Percentiles rank a stretch among this genome's conserved stretches.
Evolutionary conservation across 148 eudicot genomes (phyloP).

Genomic region (Persicaria tinctoria): DNA sequence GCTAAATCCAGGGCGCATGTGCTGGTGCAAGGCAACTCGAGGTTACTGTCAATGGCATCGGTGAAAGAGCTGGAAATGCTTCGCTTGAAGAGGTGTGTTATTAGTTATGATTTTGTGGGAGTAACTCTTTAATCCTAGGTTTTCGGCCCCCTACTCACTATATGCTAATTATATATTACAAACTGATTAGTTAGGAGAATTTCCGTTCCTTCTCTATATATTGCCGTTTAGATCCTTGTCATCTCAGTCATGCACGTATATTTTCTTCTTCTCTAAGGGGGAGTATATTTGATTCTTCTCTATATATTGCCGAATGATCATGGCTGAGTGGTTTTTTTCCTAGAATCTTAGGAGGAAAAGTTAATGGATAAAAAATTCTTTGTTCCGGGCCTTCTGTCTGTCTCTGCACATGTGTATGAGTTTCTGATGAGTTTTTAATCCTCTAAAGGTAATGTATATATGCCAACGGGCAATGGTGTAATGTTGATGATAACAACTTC

Average conservation of each 20-base stretch:
- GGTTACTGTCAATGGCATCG: constrained; percentile 92
- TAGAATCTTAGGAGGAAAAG: too few relatives aligned
- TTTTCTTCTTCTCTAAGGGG: too few relatives aligned
- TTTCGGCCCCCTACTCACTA: too few relatives aligned
- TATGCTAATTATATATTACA: too few relatives aligned
- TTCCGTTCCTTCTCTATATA: not conserved
- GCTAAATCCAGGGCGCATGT: constrained; percentile 68
- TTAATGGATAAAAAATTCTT: too few relatives aligned
- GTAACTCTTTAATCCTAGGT: not conserved
- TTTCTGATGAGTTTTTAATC: not conserved
- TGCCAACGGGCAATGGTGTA: not conserved
- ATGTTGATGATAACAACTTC: not conserved
- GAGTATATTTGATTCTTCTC: too few relatives aligned
- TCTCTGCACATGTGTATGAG: not conserved
- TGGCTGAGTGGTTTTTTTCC: not conserved
- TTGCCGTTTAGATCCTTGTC: not conserved
- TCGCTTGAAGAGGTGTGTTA: constrained; percentile 85
- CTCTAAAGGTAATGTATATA: not conserved
- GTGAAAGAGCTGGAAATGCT: constrained; percentile 98
- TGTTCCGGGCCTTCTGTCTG: not conserved
- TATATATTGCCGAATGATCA: not conserved
- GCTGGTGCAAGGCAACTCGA: constrained; percentile 93
- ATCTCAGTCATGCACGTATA: too few relatives aligned
- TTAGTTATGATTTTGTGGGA: not conserved
- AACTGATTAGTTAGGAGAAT: not conserved